Evolutionary conservation across 371 early-diverging fungal species (phyloP), one percentile per base, ranked within the genome.

Genomic region (Batkoa obscura): DNA sequence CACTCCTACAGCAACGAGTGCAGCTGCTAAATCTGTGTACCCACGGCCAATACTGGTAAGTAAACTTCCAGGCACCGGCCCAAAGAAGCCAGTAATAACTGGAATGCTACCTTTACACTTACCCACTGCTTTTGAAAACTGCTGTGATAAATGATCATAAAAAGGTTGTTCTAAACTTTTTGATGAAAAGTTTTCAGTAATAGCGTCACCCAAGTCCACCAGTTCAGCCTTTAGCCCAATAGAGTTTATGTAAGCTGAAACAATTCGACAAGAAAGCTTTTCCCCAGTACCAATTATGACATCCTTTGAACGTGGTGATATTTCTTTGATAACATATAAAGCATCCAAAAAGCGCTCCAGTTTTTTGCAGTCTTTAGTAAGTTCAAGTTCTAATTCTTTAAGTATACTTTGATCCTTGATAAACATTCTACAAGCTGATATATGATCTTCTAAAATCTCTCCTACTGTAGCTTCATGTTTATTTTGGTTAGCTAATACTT

Each of bases 1-100:
- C 17, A 90, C 63, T 0, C 88, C 96, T 1, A 91, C 96, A 0
- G 98, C 93, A 17, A 89, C 72, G 54, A 98, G 72, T 1, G 97
- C 96, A 13, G 97, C 94, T 15, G 93, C 87, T 51, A 96, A 73
- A 67, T 98, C 98, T 0, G 96, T 95, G 71, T 98, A 98, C 17
- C 98, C 98, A 54, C 97, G 90, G 1, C 98, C 98, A 56, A 98
- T 83, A 61, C 86, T 86, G 36, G 72, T 69, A 58, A 98, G 65
- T 39, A 98, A 68, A 66, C 88, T 78, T 17, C 95, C 96, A 12
- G 98, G 98, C 1, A 94, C 90, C 17, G 84, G 83, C 10, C 98
- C 97, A 70, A 98, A 83, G 71, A 82, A 98, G 15, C 98, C 86
- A 33, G 94, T 96, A 1, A 96, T 84, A 3, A 96, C 92, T 53